Evolutionary conservation across 257 asterid species (phyloP).

Genomic region (Lavandula angustifolia): DNA sequence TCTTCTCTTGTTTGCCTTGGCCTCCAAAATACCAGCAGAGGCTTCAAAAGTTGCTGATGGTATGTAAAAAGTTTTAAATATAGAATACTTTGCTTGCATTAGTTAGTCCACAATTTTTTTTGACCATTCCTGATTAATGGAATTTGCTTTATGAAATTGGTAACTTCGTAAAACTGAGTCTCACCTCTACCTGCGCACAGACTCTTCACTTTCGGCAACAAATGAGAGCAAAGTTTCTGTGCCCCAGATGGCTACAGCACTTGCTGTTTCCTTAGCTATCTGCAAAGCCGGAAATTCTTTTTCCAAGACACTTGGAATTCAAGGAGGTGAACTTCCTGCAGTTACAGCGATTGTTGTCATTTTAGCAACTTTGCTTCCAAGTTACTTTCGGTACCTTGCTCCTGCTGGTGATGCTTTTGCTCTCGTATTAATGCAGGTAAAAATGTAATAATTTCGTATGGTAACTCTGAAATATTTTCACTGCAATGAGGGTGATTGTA

Average conservation of each 20-base stretch:
- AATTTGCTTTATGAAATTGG: background rate
- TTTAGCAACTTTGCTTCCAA: slow-evolving; percentile 65
- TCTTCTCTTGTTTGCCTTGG: slow-evolving; percentile 61
- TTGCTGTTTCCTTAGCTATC: slow-evolving; percentile 66
- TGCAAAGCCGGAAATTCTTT: slow-evolving; percentile 62
- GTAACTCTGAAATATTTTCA: background rate
- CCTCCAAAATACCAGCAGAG: slow-evolving; percentile 79
- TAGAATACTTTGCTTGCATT: background rate
- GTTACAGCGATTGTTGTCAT: slow-evolving; percentile 69
- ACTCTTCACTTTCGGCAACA: slow-evolving; percentile 37
- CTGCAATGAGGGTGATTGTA: background rate
- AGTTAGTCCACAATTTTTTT: background rate
- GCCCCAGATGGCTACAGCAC: slow-evolving; percentile 60
- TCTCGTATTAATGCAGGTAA: slow-evolving; percentile 71
- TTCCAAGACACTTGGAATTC: slow-evolving; percentile 39
- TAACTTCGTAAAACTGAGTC: slow-evolving; percentile 21
- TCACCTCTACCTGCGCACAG: slow-evolving; percentile 37
- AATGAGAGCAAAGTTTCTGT: slow-evolving; percentile 51
- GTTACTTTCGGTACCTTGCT: slow-evolving; percentile 58
- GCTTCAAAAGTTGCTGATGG: slow-evolving; percentile 43
- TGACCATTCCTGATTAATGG: background rate
- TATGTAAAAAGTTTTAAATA: too few relatives aligned
- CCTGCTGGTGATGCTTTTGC: slow-evolving; percentile 76
- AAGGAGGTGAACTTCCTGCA: slow-evolving; percentile 70
- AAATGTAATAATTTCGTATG: background rate